Conservation (phyloP, 805 yeast genomes). For the Komagataella pastoris region DNA sequence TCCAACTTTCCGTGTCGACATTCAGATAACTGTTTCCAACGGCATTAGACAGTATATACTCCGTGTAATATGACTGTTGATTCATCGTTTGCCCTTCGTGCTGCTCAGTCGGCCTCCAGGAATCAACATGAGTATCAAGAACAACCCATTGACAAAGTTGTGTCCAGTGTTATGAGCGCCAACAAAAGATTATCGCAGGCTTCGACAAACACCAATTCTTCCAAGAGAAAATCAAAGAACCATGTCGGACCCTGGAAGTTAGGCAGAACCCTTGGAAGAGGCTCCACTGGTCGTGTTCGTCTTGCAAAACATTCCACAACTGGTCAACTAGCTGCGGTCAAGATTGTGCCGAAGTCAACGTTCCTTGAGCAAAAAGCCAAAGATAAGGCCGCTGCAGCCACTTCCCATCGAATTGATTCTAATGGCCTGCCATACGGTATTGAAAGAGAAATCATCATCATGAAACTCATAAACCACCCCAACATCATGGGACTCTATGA, state of each 20-base stretch:
- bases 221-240: slow-evolving; percentile 22
- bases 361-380: slow-evolving; percentile 14
- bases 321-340: slow-evolving; percentile 73
- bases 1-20: background rate
- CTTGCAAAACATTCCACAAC: slow-evolving; percentile 56
- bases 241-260: slow-evolving; percentile 73
- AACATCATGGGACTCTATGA: slow-evolving; percentile 71
- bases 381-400: slow-evolving; percentile 9
- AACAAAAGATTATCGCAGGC: slow-evolving; percentile 23
- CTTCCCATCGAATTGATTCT: slow-evolving; percentile 25
- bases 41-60: background rate
- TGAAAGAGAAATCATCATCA: slow-evolving; percentile 74
- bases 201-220: slow-evolving; percentile 24
- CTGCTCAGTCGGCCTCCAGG: slow-evolving; percentile 12
- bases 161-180: slow-evolving; percentile 22
- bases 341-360: slow-evolving; percentile 61
- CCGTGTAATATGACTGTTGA: background rate
- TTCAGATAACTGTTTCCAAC: background rate
- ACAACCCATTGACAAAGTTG: slow-evolving; percentile 33
- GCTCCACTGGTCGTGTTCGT: slow-evolving; percentile 73
- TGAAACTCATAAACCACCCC: slow-evolving; percentile 70
- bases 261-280: slow-evolving; percentile 70
- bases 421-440: slow-evolving; percentile 67
- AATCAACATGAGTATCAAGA: slow-evolving; percentile 21
- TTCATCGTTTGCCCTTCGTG: background rate